Evolutionary conservation across 2,329 filamentous ascomycete genomes (phyloP).

Genomic region (Phyllosticta citrichinensis): DNA sequence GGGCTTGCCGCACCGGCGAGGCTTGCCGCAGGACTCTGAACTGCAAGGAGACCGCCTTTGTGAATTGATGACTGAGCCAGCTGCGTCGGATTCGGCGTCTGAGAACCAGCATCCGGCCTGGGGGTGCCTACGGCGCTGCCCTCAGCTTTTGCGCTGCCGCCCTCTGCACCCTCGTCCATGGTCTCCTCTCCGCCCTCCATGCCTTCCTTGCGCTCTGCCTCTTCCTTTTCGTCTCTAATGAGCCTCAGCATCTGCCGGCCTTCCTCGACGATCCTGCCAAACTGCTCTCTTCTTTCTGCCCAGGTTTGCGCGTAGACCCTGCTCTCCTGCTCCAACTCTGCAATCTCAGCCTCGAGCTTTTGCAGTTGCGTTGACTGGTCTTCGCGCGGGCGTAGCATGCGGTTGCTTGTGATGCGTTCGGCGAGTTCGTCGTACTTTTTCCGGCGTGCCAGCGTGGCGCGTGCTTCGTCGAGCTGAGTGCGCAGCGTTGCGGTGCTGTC

Average conservation of each 20-base stretch:
- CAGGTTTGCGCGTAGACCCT: constrained; percentile 72
- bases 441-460: constrained; percentile 59
- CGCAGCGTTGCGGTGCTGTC: constrained; percentile 64
- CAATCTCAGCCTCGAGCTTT: constrained; percentile 81
- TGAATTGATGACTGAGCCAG: constrained; percentile 1
- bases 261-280: constrained; percentile 81
- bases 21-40: constrained; percentile 13
- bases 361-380: constrained; percentile 69
- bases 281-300: constrained; percentile 76
- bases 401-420: constrained; percentile 74
- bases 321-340: constrained; percentile 76
- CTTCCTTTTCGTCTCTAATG: constrained; percentile 92
- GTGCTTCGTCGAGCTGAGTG: constrained; percentile 65
- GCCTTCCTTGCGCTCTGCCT: constrained; percentile 78
- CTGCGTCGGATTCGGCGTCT: constrained; percentile 3
- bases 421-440: constrained; percentile 83
- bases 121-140: constrained; percentile 36
- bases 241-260: constrained; percentile 74
- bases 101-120: constrained; percentile 27
- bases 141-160: constrained; percentile 26
- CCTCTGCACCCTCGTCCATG: constrained; percentile 31
- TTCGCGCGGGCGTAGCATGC: constrained; percentile 68
- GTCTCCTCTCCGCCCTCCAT: constrained; percentile 32
- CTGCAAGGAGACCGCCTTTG: not conserved
- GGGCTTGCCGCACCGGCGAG: constrained; percentile 20